Conservation (phyloP, 1,139 yeast genomes). For the Sugiyamaella japonica region DNA sequence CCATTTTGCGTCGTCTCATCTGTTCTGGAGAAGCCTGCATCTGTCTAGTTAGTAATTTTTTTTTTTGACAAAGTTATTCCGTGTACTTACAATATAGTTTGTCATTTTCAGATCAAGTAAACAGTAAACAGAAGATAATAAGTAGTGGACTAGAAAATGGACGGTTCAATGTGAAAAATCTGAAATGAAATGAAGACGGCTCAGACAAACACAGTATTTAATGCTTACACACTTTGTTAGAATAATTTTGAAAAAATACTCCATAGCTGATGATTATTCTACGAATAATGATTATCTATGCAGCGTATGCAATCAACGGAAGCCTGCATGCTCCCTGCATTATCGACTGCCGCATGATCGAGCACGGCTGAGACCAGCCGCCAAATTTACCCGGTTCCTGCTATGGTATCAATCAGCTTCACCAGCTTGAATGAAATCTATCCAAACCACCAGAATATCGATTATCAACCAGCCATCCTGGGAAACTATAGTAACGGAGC, state of each 20-base stretch:
- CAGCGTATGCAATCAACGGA: not conserved
- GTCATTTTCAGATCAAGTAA: conserved; percentile 1
- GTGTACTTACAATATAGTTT: conserved; percentile 2
- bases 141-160: too few relatives aligned
- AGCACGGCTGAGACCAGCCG: not conserved
- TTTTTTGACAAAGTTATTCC: too few relatives aligned
- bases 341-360: not conserved
- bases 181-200: not conserved
- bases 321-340: not conserved
- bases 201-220: not conserved
- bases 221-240: not conserved
- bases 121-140: not conserved
- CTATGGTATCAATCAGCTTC: not conserved
- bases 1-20: conserved; percentile 67
- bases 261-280: not conserved
- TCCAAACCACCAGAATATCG: conserved; percentile 3
- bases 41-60: not conserved
- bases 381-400: not conserved
- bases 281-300: not conserved
- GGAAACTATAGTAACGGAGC: conserved; percentile 5
- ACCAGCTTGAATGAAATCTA: not conserved
- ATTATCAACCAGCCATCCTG: conserved; percentile 2
- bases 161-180: not conserved
- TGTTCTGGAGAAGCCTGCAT: conserved; percentile 30
- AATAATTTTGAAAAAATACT: not conserved